phyloP scores from a whole-genome alignment of 805 yeast genomes.

The Suhomyces canberraensis region DNA sequence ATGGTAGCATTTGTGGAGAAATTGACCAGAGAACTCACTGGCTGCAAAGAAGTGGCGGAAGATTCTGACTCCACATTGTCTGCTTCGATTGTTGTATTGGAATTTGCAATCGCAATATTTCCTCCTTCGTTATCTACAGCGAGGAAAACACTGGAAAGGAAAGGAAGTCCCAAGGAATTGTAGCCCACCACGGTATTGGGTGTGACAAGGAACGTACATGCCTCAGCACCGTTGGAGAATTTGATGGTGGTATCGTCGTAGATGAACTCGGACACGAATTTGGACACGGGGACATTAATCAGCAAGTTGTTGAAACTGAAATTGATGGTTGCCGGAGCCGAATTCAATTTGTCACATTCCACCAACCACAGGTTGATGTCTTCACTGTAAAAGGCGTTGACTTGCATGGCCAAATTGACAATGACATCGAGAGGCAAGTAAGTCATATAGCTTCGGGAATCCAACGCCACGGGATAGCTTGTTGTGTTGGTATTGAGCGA shows the following conservation, averaged over 20 bases:
- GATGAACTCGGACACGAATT: constrained; percentile 42
- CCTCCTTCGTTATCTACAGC: constrained; percentile 63
- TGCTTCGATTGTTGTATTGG: constrained; percentile 20
- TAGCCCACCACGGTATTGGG: constrained; percentile 50
- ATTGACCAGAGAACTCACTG: neutral
- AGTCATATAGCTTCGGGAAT: constrained; percentile 48
- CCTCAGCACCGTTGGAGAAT: constrained; percentile 52
- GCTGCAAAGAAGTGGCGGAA: neutral
- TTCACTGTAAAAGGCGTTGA: constrained; percentile 59
- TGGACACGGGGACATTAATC: constrained; percentile 48
- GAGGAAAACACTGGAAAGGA: constrained; percentile 49
- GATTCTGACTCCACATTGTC: neutral
- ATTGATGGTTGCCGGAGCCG: constrained; percentile 47
- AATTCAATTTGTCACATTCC: constrained; percentile 49
- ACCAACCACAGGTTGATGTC: constrained; percentile 56
- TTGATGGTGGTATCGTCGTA: constrained; percentile 34
- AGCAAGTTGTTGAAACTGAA: constrained; percentile 52
- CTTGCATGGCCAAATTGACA: constrained; percentile 63
- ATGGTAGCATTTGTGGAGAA: neutral
- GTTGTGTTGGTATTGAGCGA: constrained; percentile 29
- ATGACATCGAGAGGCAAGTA: constrained; percentile 56
- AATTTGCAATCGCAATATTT: constrained; percentile 54
- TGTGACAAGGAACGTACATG: constrained; percentile 53
- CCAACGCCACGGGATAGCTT: constrained; percentile 55
- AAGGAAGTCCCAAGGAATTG: constrained; percentile 56